A percentile compares a stretch with the other conserved stretches of the same genome.
These are phyloP conservation scores for Beta corolliflora DNA, from an alignment of 179 eudicot species.

Conservation along the genomic window DNA sequence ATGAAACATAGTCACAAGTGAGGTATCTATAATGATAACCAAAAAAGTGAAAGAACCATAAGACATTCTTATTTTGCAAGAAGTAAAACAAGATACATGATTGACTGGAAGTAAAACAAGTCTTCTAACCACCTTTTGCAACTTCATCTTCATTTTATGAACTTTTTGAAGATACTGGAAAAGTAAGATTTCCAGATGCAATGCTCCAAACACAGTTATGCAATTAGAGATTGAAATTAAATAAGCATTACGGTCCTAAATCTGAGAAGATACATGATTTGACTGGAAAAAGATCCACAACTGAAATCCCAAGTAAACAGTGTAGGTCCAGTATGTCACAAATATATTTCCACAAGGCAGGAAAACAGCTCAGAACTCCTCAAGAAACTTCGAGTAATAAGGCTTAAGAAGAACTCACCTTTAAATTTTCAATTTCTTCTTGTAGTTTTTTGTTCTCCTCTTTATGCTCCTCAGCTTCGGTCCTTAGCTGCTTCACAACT, in stretches of 20 bases:
- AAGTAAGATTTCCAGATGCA: too few species aligned
- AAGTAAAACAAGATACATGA: too few species aligned
- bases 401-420: conserved; percentile 48
- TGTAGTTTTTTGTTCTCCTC: conserved; percentile 62
- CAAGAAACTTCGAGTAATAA: not conserved
- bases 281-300: not conserved
- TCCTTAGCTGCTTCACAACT: conserved; percentile 60
- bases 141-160: too few species aligned
- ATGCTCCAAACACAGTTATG: not conserved
- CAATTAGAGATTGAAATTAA: not conserved
- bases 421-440: conserved; percentile 77
- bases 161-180: too few species aligned
- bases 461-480: conserved; percentile 58
- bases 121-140: too few species aligned
- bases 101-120: too few species aligned
- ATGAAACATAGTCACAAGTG: not conserved
- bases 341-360: not conserved
- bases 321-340: not conserved
- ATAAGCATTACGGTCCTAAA: not conserved
- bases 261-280: not conserved
- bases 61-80: too few species aligned
- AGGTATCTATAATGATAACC: not conserved
- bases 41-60: not conserved
- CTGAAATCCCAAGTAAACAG: not conserved
- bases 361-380: not conserved